phyloP scores from a whole-genome alignment of 805 yeast genomes.

The Candida ponderosae region DNA sequence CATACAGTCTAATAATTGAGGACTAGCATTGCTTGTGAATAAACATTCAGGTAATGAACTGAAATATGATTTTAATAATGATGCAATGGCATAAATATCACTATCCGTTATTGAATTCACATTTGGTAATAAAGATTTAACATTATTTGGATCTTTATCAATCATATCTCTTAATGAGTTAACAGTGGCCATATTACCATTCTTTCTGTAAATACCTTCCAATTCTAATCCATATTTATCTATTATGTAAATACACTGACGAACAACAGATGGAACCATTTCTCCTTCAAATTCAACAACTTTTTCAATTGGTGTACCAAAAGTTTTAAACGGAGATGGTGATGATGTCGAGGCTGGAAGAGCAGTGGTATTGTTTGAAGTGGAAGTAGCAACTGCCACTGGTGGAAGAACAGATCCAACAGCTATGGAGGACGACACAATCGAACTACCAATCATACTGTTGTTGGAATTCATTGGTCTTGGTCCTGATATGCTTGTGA shows the following conservation, averaged over 20 bases:
- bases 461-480: constrained; percentile 21
- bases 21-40: constrained; percentile 55
- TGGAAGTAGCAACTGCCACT: constrained; percentile 3
- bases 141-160: constrained; percentile 66
- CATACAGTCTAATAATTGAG: constrained; percentile 61
- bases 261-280: constrained; percentile 85
- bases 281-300: constrained; percentile 78
- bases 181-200: constrained; percentile 71
- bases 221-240: constrained; percentile 78
- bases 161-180: constrained; percentile 66
- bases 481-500: constrained; percentile 13
- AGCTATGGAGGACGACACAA: constrained; percentile 1
- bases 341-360: constrained; percentile 2
- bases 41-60: constrained; percentile 82
- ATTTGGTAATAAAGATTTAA: constrained; percentile 43
- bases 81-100: constrained; percentile 83
- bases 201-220: constrained; percentile 86
- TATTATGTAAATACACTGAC: constrained; percentile 78
- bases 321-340: constrained; percentile 39
- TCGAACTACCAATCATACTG: constrained; percentile 3
- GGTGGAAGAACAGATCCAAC: constrained; percentile 1
- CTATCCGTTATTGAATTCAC: constrained; percentile 59
- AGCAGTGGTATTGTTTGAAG: too few relatives aligned
- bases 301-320: constrained; percentile 78
- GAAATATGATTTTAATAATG: constrained; percentile 78